Evolutionary conservation across 2,329 filamentous ascomycete genomes (phyloP).

Genomic region (Zymoseptoria brevis): DNA sequence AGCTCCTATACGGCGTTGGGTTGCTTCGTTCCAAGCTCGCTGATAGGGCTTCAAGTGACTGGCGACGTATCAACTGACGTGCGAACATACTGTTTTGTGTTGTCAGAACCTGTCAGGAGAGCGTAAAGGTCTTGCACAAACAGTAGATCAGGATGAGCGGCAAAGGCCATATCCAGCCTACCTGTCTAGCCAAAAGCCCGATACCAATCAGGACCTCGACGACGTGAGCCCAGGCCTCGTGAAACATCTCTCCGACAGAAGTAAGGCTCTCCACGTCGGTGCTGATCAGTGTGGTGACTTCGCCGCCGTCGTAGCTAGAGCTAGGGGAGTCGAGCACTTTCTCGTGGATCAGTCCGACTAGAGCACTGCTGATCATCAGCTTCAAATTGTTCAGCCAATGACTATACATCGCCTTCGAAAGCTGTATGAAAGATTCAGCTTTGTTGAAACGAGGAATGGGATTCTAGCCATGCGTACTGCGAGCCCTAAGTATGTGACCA

Average conservation of each 20-base stretch:
- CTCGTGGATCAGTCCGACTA: conserved; percentile 2
- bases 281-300: neutral
- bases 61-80: conserved; percentile 7
- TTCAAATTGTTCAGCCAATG: neutral
- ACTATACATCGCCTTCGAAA: too few relatives aligned
- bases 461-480: neutral
- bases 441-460: neutral
- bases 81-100: conserved; percentile 3
- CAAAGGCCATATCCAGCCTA: conserved; percentile 7
- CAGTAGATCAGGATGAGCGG: conserved; percentile 5
- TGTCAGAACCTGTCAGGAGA: too few relatives aligned
- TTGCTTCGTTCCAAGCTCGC: conserved; percentile 7
- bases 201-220: conserved; percentile 6
- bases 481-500: neutral
- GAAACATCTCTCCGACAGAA: conserved; percentile 5
- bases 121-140: too few relatives aligned
- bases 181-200: conserved; percentile 1
- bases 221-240: conserved; percentile 6
- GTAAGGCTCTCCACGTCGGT: conserved; percentile 4
- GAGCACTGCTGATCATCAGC: conserved; percentile 1
- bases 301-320: neutral
- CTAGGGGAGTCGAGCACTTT: neutral
- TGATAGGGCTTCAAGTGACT: conserved; percentile 2
- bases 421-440: too few relatives aligned
- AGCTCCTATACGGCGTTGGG: conserved; percentile 4